Evolutionary conservation across 2,329 filamentous ascomycete genomes (phyloP).

Genomic region (Fusarium setosum): DNA sequence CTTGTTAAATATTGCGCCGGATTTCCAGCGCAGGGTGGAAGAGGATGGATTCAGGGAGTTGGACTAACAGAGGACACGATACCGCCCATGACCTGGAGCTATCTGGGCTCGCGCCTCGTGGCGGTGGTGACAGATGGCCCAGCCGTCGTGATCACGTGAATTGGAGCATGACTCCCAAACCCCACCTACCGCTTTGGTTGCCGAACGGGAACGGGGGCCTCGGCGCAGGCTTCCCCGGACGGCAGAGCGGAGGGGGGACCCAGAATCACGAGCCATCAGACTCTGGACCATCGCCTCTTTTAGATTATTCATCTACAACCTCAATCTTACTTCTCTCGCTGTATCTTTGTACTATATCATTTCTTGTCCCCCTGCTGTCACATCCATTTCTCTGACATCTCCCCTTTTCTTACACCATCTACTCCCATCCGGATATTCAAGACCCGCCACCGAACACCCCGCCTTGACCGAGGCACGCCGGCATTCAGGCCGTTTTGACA

Average conservation of each 20-base stretch:
- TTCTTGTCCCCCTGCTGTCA: background rate
- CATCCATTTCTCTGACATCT: background rate
- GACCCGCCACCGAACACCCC: slow-evolving; percentile 7
- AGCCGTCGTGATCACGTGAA: slow-evolving; percentile 36
- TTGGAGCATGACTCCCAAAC: slow-evolving; percentile 19
- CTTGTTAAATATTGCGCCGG: slow-evolving; percentile 29
- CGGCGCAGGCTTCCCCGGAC: slow-evolving; percentile 42
- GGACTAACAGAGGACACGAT: slow-evolving; percentile 45
- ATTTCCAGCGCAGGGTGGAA: slow-evolving; percentile 25
- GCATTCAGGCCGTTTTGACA: slow-evolving; percentile 9
- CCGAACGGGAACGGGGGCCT: slow-evolving; percentile 17
- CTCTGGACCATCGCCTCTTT: slow-evolving; percentile 18
- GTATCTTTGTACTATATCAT: background rate
- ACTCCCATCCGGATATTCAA: background rate
- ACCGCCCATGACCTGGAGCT: slow-evolving; percentile 42
- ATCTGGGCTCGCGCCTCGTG: slow-evolving; percentile 28
- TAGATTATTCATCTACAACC: slow-evolving; percentile 30
- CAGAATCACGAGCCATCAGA: slow-evolving; percentile 40
- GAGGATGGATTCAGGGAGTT: slow-evolving; percentile 30
- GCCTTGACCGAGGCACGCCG: slow-evolving; percentile 32
- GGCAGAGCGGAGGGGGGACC: slow-evolving; percentile 26
- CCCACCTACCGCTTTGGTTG: slow-evolving; percentile 40
- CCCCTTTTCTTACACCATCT: background rate
- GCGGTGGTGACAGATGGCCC: slow-evolving; percentile 45
- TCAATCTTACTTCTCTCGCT: slow-evolving; percentile 2